Conservation (phyloP, 2,329 filamentous ascomycete species). For the Aureobasidium sp. region DNA sequence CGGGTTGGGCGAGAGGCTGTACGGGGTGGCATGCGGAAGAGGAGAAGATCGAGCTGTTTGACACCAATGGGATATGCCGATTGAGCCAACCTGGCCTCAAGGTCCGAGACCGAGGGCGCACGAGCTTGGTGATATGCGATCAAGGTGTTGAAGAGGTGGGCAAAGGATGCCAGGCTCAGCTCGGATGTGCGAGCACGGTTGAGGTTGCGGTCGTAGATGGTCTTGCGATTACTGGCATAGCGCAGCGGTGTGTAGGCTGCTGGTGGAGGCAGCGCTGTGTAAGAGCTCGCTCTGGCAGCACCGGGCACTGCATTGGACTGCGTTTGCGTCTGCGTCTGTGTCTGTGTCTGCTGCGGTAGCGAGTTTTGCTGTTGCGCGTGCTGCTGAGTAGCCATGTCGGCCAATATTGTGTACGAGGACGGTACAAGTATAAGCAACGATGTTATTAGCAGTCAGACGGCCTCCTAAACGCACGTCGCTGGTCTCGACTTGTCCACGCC, state of each 20-base stretch:
- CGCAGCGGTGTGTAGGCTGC: conserved; percentile 54
- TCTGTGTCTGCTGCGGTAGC: not conserved
- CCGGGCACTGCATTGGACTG: not conserved
- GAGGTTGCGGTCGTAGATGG: conserved; percentile 92
- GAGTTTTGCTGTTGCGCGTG: not conserved
- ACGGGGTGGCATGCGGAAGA: conserved; percentile 69
- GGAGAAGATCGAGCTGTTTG: conserved; percentile 87
- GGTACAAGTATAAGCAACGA: not conserved
- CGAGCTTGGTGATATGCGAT: conserved; percentile 86
- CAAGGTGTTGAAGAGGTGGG: conserved; percentile 94
- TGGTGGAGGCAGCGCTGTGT: conserved; percentile 24
- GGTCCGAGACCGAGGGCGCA: conserved; percentile 85
- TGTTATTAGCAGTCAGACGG: conserved; percentile 9
- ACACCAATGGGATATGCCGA: conserved; percentile 82
- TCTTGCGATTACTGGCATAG: conserved; percentile 88
- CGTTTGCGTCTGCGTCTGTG: not conserved
- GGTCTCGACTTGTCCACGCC: not conserved
- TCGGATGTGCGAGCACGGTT: conserved; percentile 84
- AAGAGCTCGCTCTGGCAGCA: conserved; percentile 8
- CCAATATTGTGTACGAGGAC: not conserved
- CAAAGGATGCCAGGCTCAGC: conserved; percentile 87
- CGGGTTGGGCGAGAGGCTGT: conserved; percentile 66
- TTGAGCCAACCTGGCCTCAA: conserved; percentile 50
- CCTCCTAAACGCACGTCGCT: not conserved
- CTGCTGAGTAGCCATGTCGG: conserved; percentile 9